A percentile compares a stretch with the other conserved stretches of the same genome.
phyloP scores from a whole-genome alignment of 148 eudicot species.

The Camellia granthamiana region DNA sequence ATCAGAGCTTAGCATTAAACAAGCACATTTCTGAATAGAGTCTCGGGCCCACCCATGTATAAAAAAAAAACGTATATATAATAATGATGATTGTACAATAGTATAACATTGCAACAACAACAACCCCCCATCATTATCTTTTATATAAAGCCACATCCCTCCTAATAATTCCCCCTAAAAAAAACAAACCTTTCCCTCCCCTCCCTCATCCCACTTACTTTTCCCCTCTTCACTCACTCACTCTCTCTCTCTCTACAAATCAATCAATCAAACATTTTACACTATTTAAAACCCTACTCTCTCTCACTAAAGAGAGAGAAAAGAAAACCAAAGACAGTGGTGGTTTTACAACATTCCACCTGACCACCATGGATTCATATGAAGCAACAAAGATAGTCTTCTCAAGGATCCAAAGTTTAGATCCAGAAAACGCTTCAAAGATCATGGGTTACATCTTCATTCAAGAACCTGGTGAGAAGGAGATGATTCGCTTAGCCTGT shows the following conservation, averaged over 20 bases:
- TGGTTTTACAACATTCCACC: background rate
- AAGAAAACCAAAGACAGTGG: background rate
- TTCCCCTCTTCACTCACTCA: no score
- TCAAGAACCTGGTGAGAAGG: slow-evolving; percentile 60
- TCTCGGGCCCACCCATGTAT: no score
- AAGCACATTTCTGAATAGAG: no score
- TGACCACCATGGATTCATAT: slow-evolving; percentile 55
- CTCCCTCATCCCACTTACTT: background rate
- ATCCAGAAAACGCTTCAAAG: slow-evolving; percentile 74
- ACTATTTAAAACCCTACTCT: slow-evolving; percentile 19
- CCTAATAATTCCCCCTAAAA: no score
- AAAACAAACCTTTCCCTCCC: background rate
- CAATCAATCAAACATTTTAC: background rate
- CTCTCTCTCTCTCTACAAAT: background rate
- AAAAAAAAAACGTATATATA: no score
- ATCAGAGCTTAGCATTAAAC: no score
- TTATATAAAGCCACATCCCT: no score
- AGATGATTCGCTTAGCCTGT: slow-evolving; percentile 65
- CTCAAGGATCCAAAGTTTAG: slow-evolving; percentile 50
- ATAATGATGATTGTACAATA: no score
- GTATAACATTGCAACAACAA: no score
- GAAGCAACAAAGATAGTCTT: slow-evolving; percentile 61
- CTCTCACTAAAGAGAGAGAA: background rate
- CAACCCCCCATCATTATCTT: no score
- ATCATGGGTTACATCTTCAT: slow-evolving; percentile 67